Conservation (phyloP, 2,329 filamentous ascomycete genomes). For the Xylaria sp. region DNA sequence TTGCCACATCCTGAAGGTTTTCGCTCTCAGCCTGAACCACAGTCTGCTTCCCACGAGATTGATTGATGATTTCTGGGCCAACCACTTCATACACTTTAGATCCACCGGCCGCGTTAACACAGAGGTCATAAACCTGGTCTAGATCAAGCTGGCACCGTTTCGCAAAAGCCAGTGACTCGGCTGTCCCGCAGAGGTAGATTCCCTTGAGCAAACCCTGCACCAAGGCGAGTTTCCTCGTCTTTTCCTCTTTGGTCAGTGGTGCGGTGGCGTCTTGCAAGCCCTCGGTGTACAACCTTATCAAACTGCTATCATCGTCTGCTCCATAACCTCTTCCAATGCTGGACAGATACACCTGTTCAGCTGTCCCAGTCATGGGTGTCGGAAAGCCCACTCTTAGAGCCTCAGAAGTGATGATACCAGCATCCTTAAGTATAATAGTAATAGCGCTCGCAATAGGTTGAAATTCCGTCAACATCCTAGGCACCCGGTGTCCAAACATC, state of each 20-base stretch:
- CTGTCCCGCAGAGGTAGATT: slow-evolving; percentile 57
- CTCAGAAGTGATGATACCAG: slow-evolving; percentile 74
- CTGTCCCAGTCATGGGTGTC: slow-evolving; percentile 68
- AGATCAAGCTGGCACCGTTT: slow-evolving; percentile 56
- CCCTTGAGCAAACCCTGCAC: slow-evolving; percentile 56
- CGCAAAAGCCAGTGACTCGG: slow-evolving; percentile 58
- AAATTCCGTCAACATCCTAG: slow-evolving; percentile 65
- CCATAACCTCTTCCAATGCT: slow-evolving; percentile 67
- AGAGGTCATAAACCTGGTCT: slow-evolving; percentile 59
- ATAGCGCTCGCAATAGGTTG: slow-evolving; percentile 68
- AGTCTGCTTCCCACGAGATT: slow-evolving; percentile 45
- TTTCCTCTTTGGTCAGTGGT: slow-evolving; percentile 47
- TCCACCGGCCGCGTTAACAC: slow-evolving; percentile 59
- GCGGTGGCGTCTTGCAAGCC: slow-evolving; percentile 50
- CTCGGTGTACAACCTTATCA: slow-evolving; percentile 57
- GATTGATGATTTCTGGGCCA: slow-evolving; percentile 54
- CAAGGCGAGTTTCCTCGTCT: slow-evolving; percentile 54
- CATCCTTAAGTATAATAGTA: slow-evolving; percentile 70
- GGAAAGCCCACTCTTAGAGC: slow-evolving; percentile 68
- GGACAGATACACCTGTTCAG: slow-evolving; percentile 73
- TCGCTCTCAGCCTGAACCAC: slow-evolving; percentile 36
- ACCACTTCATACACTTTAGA: slow-evolving; percentile 53
- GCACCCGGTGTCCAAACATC: slow-evolving; percentile 71
- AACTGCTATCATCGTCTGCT: slow-evolving; percentile 57
- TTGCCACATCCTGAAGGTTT: slow-evolving; percentile 48